Conservation (phyloP, 2,329 filamentous ascomycete species). For the Tolypocladium nubicola region DNA sequence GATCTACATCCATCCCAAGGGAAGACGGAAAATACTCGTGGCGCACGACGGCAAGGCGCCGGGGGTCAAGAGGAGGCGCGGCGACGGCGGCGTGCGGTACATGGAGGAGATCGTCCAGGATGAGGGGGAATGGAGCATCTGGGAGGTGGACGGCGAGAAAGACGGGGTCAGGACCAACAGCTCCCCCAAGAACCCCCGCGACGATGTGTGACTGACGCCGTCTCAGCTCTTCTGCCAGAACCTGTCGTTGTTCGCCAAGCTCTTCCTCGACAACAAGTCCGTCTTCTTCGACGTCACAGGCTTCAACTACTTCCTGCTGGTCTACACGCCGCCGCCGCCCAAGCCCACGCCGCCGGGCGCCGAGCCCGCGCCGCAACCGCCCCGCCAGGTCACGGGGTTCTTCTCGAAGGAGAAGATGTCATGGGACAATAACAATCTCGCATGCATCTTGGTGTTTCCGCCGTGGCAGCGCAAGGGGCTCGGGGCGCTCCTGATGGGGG, state of each 20-base stretch:
- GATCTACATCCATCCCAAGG: constrained; percentile 57
- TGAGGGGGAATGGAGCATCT: constrained; percentile 72
- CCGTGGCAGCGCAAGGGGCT: constrained; percentile 90
- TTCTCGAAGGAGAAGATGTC: constrained; percentile 98
- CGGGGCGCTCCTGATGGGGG: constrained; percentile 80
- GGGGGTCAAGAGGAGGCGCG: constrained; percentile 26
- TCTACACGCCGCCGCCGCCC: constrained; percentile 47
- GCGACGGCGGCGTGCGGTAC: constrained; percentile 24
- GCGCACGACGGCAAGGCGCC: constrained; percentile 17
- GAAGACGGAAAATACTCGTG: constrained; percentile 28
- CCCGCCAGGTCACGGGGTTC: constrained; percentile 66
- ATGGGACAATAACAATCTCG: constrained; percentile 97
- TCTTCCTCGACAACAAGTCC: constrained; percentile 96
- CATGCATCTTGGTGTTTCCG: constrained; percentile 91
- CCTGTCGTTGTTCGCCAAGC: constrained; percentile 88
- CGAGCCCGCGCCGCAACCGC: constrained; percentile 3
- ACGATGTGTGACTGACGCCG: neutral
- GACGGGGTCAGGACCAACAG: constrained; percentile 48
- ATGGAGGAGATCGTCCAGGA: constrained; percentile 37
- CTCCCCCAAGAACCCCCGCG: neutral
- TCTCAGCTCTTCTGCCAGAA: constrained; percentile 79
- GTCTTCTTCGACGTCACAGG: constrained; percentile 94
- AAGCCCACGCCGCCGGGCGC: constrained; percentile 6
- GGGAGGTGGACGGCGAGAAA: constrained; percentile 85
- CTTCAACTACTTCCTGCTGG: constrained; percentile 90